Evolutionary conservation across 768 basidiomycete genomes (phyloP).

Genomic region (Amanita phalloides): DNA sequence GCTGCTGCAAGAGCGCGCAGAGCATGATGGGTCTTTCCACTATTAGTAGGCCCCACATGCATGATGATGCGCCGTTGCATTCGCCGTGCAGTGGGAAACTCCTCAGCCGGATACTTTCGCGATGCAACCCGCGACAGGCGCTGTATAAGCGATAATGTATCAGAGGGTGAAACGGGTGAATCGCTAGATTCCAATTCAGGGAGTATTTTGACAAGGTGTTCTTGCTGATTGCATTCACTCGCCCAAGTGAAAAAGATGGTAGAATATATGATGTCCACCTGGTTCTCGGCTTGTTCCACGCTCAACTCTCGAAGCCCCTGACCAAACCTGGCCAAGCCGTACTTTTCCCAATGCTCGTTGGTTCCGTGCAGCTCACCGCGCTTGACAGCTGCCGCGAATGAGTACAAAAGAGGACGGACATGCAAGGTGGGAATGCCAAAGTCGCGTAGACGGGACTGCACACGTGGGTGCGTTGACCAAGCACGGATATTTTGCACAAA

Average conservation of each 20-base stretch:
- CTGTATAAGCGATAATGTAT: constrained; percentile 2
- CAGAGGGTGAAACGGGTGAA: constrained; percentile 26
- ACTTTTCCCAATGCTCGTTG: constrained; percentile 18
- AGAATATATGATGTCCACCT: constrained; percentile 39
- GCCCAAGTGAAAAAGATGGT: constrained; percentile 51
- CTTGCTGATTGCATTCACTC: constrained; percentile 19
- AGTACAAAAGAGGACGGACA: constrained; percentile 26
- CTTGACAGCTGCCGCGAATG: constrained; percentile 29
- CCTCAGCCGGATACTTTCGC: constrained; percentile 33
- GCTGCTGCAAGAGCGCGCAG: constrained; percentile 80
- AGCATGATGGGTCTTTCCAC: constrained; percentile 93
- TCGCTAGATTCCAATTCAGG: constrained; percentile 17
- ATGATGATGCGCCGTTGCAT: constrained; percentile 74
- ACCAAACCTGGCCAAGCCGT: constrained; percentile 32
- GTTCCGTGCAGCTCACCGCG: constrained; percentile 19
- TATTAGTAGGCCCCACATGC: constrained; percentile 97
- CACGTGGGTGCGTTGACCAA: constrained; percentile 25
- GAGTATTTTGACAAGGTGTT: constrained; percentile 11
- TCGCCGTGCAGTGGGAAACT: constrained; percentile 40
- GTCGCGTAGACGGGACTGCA: constrained; percentile 28
- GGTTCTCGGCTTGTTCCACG: neutral
- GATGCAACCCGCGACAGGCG: constrained; percentile 23
- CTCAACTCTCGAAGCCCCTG: constrained; percentile 15
- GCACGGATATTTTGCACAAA: constrained; percentile 23
- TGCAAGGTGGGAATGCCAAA: constrained; percentile 39